These are phyloP conservation scores for Anthracocystis walkeri DNA, from an alignment of 1,284 basidiomycete genomes.

Conservation along the genomic window DNA sequence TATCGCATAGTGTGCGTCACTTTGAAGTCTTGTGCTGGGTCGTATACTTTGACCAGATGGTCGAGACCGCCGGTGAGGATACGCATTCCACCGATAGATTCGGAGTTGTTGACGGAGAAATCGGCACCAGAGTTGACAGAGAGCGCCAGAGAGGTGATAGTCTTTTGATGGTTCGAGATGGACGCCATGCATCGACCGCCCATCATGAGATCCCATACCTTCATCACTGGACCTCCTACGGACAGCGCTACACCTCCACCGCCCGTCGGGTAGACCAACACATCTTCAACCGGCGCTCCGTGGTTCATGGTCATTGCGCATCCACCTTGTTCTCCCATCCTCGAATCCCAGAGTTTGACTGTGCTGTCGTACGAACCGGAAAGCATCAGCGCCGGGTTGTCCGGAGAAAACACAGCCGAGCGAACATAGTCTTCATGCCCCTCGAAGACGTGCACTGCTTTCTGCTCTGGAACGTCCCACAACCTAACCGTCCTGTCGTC, in stretches of 20 bases:
- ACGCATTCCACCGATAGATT: slow-evolving; percentile 74
- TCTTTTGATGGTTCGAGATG: slow-evolving; percentile 90
- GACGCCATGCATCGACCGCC: slow-evolving; percentile 76
- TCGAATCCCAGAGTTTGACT: slow-evolving; percentile 86
- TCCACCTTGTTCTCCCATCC: slow-evolving; percentile 70
- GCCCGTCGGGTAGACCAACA: slow-evolving; percentile 86
- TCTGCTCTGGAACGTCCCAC: slow-evolving; percentile 94
- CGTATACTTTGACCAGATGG: slow-evolving; percentile 98
- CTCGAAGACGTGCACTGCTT: slow-evolving; percentile 81
- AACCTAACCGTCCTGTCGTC: slow-evolving; percentile 94
- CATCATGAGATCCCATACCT: slow-evolving; percentile 94
- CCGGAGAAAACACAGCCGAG: slow-evolving; percentile 84
- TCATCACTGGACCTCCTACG: slow-evolving; percentile 89
- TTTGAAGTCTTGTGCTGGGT: slow-evolving; percentile 78
- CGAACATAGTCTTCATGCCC: slow-evolving; percentile 96
- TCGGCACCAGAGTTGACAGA: slow-evolving; percentile 61
- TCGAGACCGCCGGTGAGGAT: slow-evolving; percentile 91
- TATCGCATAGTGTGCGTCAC: slow-evolving; percentile 99
- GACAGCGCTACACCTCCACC: slow-evolving; percentile 84
- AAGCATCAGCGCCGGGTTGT: slow-evolving; percentile 85
- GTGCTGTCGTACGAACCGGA: slow-evolving; percentile 96
- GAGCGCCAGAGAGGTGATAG: slow-evolving; percentile 81
- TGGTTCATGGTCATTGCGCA: slow-evolving; percentile 68
- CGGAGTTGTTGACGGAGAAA: slow-evolving; percentile 30
- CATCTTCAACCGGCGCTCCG: slow-evolving; percentile 85